Conservation (phyloP, 2,329 filamentous ascomycete genomes). For the Exophiala oligosperma region DNA sequence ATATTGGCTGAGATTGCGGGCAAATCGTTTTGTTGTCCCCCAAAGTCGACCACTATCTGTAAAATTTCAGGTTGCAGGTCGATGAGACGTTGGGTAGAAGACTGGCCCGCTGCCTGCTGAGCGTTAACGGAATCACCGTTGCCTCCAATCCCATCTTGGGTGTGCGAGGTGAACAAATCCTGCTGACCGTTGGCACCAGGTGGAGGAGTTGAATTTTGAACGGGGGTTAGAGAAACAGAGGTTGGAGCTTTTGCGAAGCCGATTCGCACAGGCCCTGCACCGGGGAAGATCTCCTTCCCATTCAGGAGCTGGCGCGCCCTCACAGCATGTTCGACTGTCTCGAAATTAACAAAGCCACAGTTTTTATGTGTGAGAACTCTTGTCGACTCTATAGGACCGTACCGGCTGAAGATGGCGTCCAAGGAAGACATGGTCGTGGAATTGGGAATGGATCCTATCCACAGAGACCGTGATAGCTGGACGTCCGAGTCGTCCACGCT, state of each 20-base stretch:
- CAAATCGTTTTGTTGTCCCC: constrained; percentile 76
- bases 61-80: constrained; percentile 83
- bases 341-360: constrained; percentile 98
- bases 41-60: constrained; percentile 84
- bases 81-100: constrained; percentile 60
- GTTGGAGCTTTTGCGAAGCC: constrained; percentile 97
- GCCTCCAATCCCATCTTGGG: constrained; percentile 32
- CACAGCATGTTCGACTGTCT: constrained; percentile 85
- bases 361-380: constrained; percentile 97
- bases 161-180: constrained; percentile 27
- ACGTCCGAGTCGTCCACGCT: constrained; percentile 75
- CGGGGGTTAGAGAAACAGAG: constrained; percentile 74
- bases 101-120: constrained; percentile 17
- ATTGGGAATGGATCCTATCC: constrained; percentile 96
- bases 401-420: constrained; percentile 92
- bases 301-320: constrained; percentile 86
- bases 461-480: constrained; percentile 80
- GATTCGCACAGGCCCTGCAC: constrained; percentile 89
- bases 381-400: constrained; percentile 85
- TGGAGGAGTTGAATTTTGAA: constrained; percentile 87
- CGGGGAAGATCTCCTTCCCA: constrained; percentile 97
- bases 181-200: constrained; percentile 59
- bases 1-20: constrained; percentile 71
- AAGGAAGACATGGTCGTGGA: constrained; percentile 95
- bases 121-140: constrained; percentile 29